A percentile compares a stretch with the other conserved stretches of the same genome.
Conservation (phyloP, 805 yeast genomes). For the Candida endomychidarum region DNA sequence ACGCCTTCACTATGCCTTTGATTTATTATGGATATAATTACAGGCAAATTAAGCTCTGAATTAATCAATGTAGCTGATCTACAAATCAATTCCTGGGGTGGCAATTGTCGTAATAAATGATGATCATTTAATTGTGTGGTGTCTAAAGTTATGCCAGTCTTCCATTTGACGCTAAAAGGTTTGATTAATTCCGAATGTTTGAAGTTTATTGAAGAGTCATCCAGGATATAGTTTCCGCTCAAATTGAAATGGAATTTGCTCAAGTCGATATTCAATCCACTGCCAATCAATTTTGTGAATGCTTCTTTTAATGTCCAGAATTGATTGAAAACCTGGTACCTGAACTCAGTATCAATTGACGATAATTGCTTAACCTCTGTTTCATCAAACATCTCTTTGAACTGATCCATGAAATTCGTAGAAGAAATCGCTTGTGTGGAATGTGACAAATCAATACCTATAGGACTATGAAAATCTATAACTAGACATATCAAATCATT, state of each 20-base stretch:
- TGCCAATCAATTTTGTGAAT: slow-evolving; percentile 64
- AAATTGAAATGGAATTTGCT: slow-evolving; percentile 19
- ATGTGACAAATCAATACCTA: slow-evolving; percentile 43
- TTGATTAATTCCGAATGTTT: not conserved
- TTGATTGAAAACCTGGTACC: slow-evolving; percentile 47
- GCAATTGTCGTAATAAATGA: not conserved
- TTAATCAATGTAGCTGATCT: slow-evolving; percentile 7
- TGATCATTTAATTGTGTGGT: not conserved
- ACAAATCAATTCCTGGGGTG: not conserved
- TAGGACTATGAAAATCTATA: slow-evolving; percentile 23
- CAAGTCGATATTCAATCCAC: slow-evolving; percentile 45
- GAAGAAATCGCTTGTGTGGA: slow-evolving; percentile 27
- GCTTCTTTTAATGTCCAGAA: slow-evolving; percentile 83
- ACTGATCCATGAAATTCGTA: slow-evolving; percentile 32
- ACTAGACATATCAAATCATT: slow-evolving; percentile 48
- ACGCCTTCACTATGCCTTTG: not conserved
- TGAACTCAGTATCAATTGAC: slow-evolving; percentile 14
- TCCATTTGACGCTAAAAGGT: slow-evolving; percentile 4
- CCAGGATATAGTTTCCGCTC: not conserved
- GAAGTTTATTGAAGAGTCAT: slow-evolving; percentile 4
- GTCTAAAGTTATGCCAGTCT: slow-evolving; percentile 1
- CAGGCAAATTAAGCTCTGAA: slow-evolving; percentile 6
- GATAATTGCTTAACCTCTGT: slow-evolving; percentile 35
- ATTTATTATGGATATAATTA: slow-evolving; percentile 11
- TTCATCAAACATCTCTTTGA: slow-evolving; percentile 41